phyloP scores from a whole-genome alignment of 768 basidiomycete species.

The Roridomyces roridus region DNA sequence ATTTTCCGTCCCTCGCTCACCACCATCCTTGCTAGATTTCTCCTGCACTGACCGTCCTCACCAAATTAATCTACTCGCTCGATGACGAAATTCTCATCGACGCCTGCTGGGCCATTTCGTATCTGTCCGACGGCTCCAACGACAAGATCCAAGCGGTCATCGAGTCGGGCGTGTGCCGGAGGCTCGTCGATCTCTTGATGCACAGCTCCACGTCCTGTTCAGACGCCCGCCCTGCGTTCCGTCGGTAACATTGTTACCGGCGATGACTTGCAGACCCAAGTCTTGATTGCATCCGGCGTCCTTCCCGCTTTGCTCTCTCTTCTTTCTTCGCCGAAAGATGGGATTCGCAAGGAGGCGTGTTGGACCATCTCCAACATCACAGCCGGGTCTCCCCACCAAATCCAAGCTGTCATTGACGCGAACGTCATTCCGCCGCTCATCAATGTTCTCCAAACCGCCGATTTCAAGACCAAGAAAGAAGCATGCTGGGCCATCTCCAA shows the following conservation, averaged over 20 bases:
- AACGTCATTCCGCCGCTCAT: constrained; percentile 98
- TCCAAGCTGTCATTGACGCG: constrained; percentile 97
- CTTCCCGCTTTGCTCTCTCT: constrained; percentile 93
- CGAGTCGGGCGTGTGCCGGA: constrained; percentile 96
- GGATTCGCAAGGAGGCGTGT: constrained; percentile 98
- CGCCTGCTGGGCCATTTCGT: constrained; percentile 99
- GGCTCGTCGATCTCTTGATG: constrained; percentile 97
- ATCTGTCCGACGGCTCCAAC: constrained; percentile 97
- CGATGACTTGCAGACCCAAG: constrained; percentile 98
- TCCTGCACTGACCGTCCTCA: constrained; percentile 92
- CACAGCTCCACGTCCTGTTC: constrained; percentile 93
- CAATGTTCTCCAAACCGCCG: constrained; percentile 96
- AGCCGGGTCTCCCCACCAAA: constrained; percentile 95
- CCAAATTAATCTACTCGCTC: constrained; percentile 97
- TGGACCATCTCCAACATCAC: constrained; percentile 99
- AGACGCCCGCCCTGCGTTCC: constrained; percentile 97
- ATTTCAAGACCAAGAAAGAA: constrained; percentile 99
- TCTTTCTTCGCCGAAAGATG: constrained; percentile 97
- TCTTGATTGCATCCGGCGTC: constrained; percentile 97
- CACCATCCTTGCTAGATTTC: constrained; percentile 70
- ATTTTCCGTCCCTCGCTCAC: constrained; percentile 13
- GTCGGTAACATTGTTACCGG: constrained; percentile 99
- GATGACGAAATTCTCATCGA: constrained; percentile 99
- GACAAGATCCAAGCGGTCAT: constrained; percentile 99
- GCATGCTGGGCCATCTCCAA: constrained; percentile 99